Base-by-base conservation (phyloP, 116 monocot genomes). In the Cymodocea nodosa region DNA sequence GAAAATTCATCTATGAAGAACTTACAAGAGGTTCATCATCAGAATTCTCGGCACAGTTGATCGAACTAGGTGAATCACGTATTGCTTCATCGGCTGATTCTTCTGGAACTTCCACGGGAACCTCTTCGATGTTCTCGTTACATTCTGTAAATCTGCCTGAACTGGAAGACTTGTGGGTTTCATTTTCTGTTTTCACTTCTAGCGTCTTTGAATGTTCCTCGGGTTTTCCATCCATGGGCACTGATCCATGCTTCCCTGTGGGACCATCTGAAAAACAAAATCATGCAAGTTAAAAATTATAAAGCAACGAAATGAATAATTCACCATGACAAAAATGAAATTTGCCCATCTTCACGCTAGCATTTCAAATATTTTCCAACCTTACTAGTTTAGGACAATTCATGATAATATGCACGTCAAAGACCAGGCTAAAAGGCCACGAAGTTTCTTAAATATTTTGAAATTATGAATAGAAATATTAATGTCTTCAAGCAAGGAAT, bases 1-100 rank as follows among this genome's bases (percentile, higher is more conserved):
- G 44, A 12, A 15, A 56, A 59, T 30, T 51, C n/a, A 34, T 50
- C 5, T 22, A 37, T 35, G 14, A 30, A 56, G 24, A 65, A 65
- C 53, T 77, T 81, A 81, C 81, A 56, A 70, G 81, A 59, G 73
- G 76, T 14, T 73, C 74, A 18, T 81, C 63, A 50, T 81, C 81
- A 22, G 81, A 81, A 54, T 70, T 65, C 61, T 50, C 65, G 30
- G 52, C 25, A 11, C 50, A 49, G 34, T 22, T 59, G 15, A 12
- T 44, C 23, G 64, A 51, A 16, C 15, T 51, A 53, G 23, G 23
- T 23, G 61, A 35, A 25, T 65, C 55, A 24, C 56, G 51, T 10
- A 9, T 30, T 20, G 10, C 36, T 23, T 62, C 70, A 20, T 9
- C n/a, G 39, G 15, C 20, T 60, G 70, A 56, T 14, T 55, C 39